Percentiles rank a stretch among this genome's conserved stretches.
Conservation (phyloP, 805 yeast genomes). For the Saccharomycopsis sp. region DNA sequence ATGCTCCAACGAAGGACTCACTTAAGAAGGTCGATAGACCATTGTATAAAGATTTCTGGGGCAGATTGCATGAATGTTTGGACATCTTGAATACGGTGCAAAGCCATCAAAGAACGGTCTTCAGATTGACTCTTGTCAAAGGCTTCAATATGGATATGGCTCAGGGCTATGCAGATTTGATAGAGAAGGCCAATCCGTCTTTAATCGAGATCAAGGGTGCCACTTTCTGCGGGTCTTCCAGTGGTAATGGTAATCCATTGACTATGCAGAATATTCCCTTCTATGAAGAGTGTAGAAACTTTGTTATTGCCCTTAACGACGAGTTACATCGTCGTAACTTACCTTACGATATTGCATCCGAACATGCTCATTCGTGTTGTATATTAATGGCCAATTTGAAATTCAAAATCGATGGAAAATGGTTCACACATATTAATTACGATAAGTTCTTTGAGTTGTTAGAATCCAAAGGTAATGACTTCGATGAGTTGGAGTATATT, state of each 20-base stretch:
- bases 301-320: slow-evolving; percentile 56
- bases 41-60: slow-evolving; percentile 87
- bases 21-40: slow-evolving; percentile 85
- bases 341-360: slow-evolving; percentile 81
- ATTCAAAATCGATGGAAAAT: slow-evolving; percentile 61
- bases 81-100: slow-evolving; percentile 72
- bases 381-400: slow-evolving; percentile 71
- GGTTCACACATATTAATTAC: slow-evolving; percentile 90
- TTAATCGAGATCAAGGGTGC: slow-evolving; percentile 93
- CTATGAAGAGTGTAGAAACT: slow-evolving; percentile 79
- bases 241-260: slow-evolving; percentile 76
- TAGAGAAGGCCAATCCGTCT: slow-evolving; percentile 73
- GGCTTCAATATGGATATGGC: slow-evolving; percentile 85
- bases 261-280: slow-evolving; percentile 96
- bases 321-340: slow-evolving; percentile 63
- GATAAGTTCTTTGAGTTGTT: slow-evolving; percentile 65
- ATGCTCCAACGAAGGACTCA: slow-evolving; percentile 81
- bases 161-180: slow-evolving; percentile 80
- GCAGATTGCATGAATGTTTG: slow-evolving; percentile 70
- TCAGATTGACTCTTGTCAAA: slow-evolving; percentile 82
- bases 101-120: slow-evolving; percentile 81
- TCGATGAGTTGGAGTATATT: slow-evolving; percentile 74
- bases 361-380: slow-evolving; percentile 94
- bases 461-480: slow-evolving; percentile 51
- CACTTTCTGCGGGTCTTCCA: slow-evolving; percentile 87